Evolutionary conservation across 2,329 filamentous ascomycete genomes (phyloP).

Genomic region (Fusarium sp.): DNA sequence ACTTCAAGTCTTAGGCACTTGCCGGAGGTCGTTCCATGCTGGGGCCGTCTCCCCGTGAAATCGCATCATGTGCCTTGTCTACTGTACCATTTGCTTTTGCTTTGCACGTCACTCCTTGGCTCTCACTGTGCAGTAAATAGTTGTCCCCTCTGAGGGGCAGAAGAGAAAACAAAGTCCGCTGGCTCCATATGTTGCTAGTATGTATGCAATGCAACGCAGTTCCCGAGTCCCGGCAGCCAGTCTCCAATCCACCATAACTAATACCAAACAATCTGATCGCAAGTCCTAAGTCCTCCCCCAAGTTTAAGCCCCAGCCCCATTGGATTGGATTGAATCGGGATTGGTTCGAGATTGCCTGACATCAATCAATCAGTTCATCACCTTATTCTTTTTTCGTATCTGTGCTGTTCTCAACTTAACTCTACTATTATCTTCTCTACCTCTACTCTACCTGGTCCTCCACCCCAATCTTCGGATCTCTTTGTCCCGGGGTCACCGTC

Average conservation of each 20-base stretch:
- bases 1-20: neutral
- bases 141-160: constrained; percentile 12
- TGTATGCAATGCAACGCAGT: constrained; percentile 40
- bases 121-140: neutral
- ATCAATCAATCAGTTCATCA: neutral
- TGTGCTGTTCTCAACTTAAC: constrained; percentile 2
- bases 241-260: constrained; percentile 42
- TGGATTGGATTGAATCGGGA: neutral
- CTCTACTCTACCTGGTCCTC: neutral
- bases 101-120: constrained; percentile 36
- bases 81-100: constrained; percentile 4
- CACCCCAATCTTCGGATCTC: constrained; percentile 13
- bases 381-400: constrained; percentile 8
- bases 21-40: constrained; percentile 31
- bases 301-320: constrained; percentile 21
- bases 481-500: constrained; percentile 28
- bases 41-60: constrained; percentile 28
- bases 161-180: constrained; percentile 25
- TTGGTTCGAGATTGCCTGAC: constrained; percentile 9
- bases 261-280: constrained; percentile 33
- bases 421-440: neutral
- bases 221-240: constrained; percentile 31
- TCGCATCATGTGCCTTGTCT: constrained; percentile 30
- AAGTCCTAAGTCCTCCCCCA: neutral
- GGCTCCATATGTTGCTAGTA: constrained; percentile 2